These are phyloP conservation scores for Meripilus lineatus DNA, from an alignment of 1,284 basidiomycete species.

Conservation along the genomic window DNA sequence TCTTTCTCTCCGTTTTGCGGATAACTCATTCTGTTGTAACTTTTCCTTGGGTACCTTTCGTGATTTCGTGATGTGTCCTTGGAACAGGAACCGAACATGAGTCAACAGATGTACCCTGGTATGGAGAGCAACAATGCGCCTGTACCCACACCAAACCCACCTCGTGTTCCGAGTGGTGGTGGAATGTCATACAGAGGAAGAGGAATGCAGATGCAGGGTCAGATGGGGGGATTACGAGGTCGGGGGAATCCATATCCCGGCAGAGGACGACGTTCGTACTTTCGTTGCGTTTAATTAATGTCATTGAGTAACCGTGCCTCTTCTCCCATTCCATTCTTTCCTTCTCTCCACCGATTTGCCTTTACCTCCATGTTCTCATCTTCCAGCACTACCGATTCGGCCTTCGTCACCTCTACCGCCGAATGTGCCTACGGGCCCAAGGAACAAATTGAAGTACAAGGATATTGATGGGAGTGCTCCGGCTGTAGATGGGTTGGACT, in stretches of 20 bases:
- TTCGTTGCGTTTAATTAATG: conserved; percentile 8
- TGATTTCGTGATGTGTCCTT: conserved; percentile 24
- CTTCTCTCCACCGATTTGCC: conserved; percentile 3
- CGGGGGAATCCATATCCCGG: conserved; percentile 26
- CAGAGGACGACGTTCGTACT: conserved; percentile 35
- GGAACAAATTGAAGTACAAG: conserved; percentile 85
- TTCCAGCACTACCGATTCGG: conserved; percentile 48
- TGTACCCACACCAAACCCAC: conserved; percentile 24
- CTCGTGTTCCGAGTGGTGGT: conserved; percentile 30
- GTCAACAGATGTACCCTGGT: conserved; percentile 50
- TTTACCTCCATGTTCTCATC: no score
- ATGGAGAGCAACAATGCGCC: conserved; percentile 43
- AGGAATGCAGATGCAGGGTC: conserved; percentile 38
- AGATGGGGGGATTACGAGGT: conserved; percentile 25
- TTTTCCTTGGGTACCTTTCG: no score
- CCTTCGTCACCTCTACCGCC: conserved; percentile 78
- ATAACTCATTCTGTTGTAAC: no score
- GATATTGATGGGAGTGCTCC: conserved; percentile 76
- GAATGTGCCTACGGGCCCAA: conserved; percentile 77
- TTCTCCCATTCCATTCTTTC: conserved; percentile 26
- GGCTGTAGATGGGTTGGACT: conserved; percentile 80
- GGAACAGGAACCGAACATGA: conserved; percentile 13
- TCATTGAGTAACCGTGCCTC: not conserved
- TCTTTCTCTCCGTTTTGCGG: no score
- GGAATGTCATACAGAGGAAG: conserved; percentile 55